phyloP scores from a whole-genome alignment of 2,329 filamentous ascomycete genomes.

The Aspergillus sp. region DNA sequence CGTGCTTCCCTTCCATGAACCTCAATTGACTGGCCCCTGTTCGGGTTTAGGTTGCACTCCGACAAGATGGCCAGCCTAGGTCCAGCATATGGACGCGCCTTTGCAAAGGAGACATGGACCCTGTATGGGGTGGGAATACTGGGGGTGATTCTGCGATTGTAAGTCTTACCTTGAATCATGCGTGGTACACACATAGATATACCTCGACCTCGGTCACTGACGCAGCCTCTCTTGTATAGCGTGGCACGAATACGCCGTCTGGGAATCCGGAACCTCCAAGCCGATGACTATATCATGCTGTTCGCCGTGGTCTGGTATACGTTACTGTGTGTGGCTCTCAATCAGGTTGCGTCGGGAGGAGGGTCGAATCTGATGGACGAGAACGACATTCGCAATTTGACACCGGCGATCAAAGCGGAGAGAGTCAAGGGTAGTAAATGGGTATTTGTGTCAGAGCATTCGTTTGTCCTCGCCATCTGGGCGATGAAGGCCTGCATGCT shows the following conservation, averaged over 20 bases:
- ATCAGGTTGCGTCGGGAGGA: conserved; percentile 53
- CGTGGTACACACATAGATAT: not conserved
- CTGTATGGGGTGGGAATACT: conserved; percentile 40
- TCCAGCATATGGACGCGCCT: conserved; percentile 25
- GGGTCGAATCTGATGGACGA: conserved; percentile 60
- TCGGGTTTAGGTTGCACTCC: conserved; percentile 17
- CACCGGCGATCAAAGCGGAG: conserved; percentile 42
- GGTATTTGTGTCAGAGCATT: conserved; percentile 60
- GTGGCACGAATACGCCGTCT: conserved; percentile 39
- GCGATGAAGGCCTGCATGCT: conserved; percentile 53
- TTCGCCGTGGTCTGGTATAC: conserved; percentile 56
- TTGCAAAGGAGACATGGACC: conserved; percentile 40
- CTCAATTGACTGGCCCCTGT: conserved; percentile 7
- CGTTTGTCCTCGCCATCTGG: conserved; percentile 58
- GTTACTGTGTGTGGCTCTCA: conserved; percentile 53
- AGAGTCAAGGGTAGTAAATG: conserved; percentile 58
- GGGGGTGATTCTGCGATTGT: conserved; percentile 38
- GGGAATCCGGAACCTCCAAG: conserved; percentile 50
- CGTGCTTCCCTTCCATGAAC: conserved; percentile 5
- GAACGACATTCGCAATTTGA: conserved; percentile 44
- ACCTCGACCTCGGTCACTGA: conserved; percentile 1
- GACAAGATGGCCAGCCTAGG: conserved; percentile 28
- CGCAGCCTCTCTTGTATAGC: conserved; percentile 19
- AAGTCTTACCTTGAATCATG: conserved; percentile 15
- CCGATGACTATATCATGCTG: conserved; percentile 57